Base-by-base conservation (phyloP, 1,284 basidiomycete genomes). In the Ustanciosporium gigantosporum region DNA sequence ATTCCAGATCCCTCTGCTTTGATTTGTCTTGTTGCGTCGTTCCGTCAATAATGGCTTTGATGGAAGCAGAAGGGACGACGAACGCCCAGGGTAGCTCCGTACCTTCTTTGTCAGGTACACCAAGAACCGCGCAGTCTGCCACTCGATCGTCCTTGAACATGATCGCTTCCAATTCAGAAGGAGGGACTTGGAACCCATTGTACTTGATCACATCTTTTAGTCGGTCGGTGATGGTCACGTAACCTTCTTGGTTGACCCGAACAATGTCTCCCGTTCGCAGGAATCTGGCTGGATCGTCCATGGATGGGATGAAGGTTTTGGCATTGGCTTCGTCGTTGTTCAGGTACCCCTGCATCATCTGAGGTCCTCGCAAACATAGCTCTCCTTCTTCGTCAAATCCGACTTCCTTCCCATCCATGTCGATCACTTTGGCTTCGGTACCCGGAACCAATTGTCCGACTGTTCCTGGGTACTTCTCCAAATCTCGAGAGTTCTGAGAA, bases 201-300 rank as follows among this genome's bases (percentile, higher is more conserved):
- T 66, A 65, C 46, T 77, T 77, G 62, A 77, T 77, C 8, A 76
- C 68, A 27, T 77, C 75, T 53, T 77, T 77, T 19, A 70, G 36
- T 4, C 75, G 61, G 40, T 74, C 74, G 15, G 57, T 68, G 41
- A 77, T 70, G 27, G 51, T 66, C 19, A 77, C 47, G 39, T 72
- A 73, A n/a, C 73, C 72, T 17, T 58, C 17, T 19, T 53, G 42
- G 49, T 62, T 62, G 42, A 76, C 49, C 9, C 57, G 52, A n/a
- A 65, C 75, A 16, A 76, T 59, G 36, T 77, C 75, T 25, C 75
- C 75, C 1, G 73, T 73, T 14, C 59, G 44, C 19, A 76, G 46
- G 56, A 68, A 77, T 16, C 55, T 41, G 9, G 52, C 58, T 11
- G 46, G 37, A 5, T 47, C 56, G 2, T 61, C 46, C 9, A 39